Conservation (phyloP, 305 asterid genomes). For the Fraxinus latifolia region DNA sequence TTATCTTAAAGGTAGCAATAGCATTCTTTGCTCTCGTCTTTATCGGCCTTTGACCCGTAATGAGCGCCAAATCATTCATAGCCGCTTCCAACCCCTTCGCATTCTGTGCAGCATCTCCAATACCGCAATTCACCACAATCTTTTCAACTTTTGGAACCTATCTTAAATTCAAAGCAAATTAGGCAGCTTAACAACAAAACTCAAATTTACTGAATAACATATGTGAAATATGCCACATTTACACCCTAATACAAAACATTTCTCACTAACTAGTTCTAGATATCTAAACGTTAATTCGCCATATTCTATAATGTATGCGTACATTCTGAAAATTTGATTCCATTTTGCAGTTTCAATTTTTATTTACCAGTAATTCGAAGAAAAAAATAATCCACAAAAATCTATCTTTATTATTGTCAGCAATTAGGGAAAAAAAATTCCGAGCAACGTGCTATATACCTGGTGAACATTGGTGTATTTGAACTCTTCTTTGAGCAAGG, state of each 20-base stretch:
- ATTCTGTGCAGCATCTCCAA: constrained; percentile 99
- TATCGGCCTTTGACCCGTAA: constrained; percentile 86
- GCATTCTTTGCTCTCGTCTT: constrained; percentile 94
- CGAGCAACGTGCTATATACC: constrained; percentile 30
- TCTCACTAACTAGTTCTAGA: constrained; percentile 5
- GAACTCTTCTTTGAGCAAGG: constrained; percentile 80
- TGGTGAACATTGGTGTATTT: constrained; percentile 70
- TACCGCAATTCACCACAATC: constrained; percentile 93
- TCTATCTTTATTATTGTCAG: neutral
- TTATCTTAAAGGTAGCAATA: constrained; percentile 80
- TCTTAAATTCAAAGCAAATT: constrained; percentile 11
- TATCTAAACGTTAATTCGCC: constrained; percentile 12
- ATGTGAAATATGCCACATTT: neutral
- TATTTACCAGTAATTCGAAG: neutral
- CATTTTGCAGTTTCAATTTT: neutral
- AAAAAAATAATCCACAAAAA: neutral
- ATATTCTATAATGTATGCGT: neutral
- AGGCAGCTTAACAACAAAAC: constrained; percentile 11
- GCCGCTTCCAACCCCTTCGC: constrained; percentile 96
- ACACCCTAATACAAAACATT: neutral
- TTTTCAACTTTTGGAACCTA: constrained; percentile 87
- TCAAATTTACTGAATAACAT: neutral
- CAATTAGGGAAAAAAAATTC: neutral
- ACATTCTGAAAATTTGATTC: neutral
- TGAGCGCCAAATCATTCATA: constrained; percentile 77